Base-by-base conservation (phyloP, 2,329 filamentous ascomycete species). In the Colletotrichum noveboracense region DNA sequence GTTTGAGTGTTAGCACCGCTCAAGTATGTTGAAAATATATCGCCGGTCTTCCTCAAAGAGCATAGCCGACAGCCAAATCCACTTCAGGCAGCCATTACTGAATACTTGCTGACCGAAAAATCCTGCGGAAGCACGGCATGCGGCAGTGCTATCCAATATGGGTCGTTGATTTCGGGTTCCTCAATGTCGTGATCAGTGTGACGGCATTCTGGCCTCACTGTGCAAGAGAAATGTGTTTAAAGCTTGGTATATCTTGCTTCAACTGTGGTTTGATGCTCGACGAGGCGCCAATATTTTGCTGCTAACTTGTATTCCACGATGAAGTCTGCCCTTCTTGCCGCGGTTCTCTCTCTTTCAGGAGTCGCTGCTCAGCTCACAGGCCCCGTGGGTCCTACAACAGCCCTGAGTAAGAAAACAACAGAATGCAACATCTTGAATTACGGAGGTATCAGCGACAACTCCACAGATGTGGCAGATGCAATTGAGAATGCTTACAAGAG, bases 221-320 rank as follows among this genome's bases (percentile, higher is more conserved):
- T 48, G 38, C 2, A 48, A 12, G 6, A 12, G 18, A n/a, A 48
- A 48, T 4, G 6, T 48, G 9, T 12, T 48, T 48, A n/a, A n/a
- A 48, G 18, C 9, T 48, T n/a, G 38, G 18, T 12, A 48, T 48
- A 6, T 48, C 38, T 48, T 48, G 38, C 18, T 9, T n/a, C 9
- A 2, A 4, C 2, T 21, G 10, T 48, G 18, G 0, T 12, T 12
- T 7, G 1, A n/a, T n/a, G 0, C 38, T 48, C 10, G 38, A 48
- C 3, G 5, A 48, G 5, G 2, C 18, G 9, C 18, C 18, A 48
- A 10, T n/a, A 5, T n/a, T 48, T 21, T 48, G 18, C 38, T 48
- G 18, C 38, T 5, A 48, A 48, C 2, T n/a, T 21, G 9, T n/a
- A 48, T n/a, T 9, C 0, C 38, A 2, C 9, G 38, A 48, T 48